Percentiles rank a stretch among this genome's conserved stretches.
phyloP scores from a whole-genome alignment of 1,139 yeast species.

The Zygosaccharomyces sapae region DNA sequence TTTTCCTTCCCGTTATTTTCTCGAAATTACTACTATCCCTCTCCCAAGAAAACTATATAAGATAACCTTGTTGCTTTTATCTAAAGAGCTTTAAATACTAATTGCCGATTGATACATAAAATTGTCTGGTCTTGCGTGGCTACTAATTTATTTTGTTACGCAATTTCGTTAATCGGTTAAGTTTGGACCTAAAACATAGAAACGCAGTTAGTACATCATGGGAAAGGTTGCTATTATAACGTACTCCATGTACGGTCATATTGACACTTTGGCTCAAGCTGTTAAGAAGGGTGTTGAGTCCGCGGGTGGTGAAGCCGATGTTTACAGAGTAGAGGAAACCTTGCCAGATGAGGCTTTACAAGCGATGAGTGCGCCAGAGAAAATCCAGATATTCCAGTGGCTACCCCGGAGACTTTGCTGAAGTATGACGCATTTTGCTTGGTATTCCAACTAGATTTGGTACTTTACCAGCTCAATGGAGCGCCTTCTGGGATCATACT shows the following conservation, averaged over 20 bases:
- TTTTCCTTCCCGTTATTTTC: not conserved
- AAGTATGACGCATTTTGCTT: slow-evolving; percentile 57
- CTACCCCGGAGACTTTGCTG: slow-evolving; percentile 45
- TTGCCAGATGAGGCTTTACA: slow-evolving; percentile 54
- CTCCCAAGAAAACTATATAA: not conserved
- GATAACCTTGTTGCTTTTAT: not conserved
- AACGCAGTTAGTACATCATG: slow-evolving; percentile 35
- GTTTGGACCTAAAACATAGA: no score
- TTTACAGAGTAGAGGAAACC: slow-evolving; percentile 62
- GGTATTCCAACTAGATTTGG: slow-evolving; percentile 67
- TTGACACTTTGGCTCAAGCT: slow-evolving; percentile 50
- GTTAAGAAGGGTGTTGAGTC: slow-evolving; percentile 53
- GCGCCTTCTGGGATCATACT: slow-evolving; percentile 59
- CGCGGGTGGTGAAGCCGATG: slow-evolving; percentile 58
- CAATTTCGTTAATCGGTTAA: no score
- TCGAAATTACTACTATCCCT: not conserved
- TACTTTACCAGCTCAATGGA: slow-evolving; percentile 59
- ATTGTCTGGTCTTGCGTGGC: no score
- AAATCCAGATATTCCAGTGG: slow-evolving; percentile 50
- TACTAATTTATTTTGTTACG: no score
- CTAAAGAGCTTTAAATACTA: no score
- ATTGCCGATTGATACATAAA: no score
- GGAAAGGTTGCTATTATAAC: slow-evolving; percentile 55
- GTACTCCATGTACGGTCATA: slow-evolving; percentile 64
- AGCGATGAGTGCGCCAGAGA: slow-evolving; percentile 63